Evolutionary conservation across 805 yeast species (phyloP).

Genomic region (Wickerhamiella azymoides): DNA sequence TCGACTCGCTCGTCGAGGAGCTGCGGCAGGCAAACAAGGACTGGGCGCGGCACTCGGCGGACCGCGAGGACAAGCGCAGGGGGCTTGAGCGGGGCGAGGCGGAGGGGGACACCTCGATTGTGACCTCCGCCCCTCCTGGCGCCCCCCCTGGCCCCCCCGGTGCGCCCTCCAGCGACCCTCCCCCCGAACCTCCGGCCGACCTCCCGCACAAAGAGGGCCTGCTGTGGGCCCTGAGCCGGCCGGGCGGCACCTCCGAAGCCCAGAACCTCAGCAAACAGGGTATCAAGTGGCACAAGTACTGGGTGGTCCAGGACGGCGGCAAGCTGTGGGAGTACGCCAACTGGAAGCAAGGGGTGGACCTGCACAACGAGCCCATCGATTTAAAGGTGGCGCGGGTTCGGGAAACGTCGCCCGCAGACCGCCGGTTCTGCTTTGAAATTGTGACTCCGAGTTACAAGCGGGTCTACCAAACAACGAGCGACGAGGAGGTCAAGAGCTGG

Average conservation of each 20-base stretch:
- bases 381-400: slow-evolving; percentile 53
- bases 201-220: slow-evolving; percentile 29
- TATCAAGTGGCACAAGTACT: slow-evolving; percentile 67
- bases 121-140: too few species aligned
- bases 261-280: slow-evolving; percentile 25
- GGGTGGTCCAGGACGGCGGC: slow-evolving; percentile 67
- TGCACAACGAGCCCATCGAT: slow-evolving; percentile 55
- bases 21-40: slow-evolving; percentile 25
- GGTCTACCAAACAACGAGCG: slow-evolving; percentile 59
- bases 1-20: slow-evolving; percentile 24
- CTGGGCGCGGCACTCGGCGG: slow-evolving; percentile 29
- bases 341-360: slow-evolving; percentile 57
- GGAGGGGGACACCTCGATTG: too few species aligned
- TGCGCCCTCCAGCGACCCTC: too few species aligned
- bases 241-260: slow-evolving; percentile 24
- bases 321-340: slow-evolving; percentile 57
- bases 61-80: slow-evolving; percentile 27
- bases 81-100: slow-evolving; percentile 26
- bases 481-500: slow-evolving; percentile 59
- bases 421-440: slow-evolving; percentile 57
- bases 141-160: too few species aligned
- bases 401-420: slow-evolving; percentile 28
- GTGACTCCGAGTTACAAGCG: slow-evolving; percentile 59
- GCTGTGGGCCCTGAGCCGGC: slow-evolving; percentile 31
- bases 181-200: background rate